Percentiles rank a stretch among this genome's conserved stretches.
Evolutionary conservation across 352 stramenopile species (phyloP).

Genomic region (Phytopythium kandeliae): DNA sequence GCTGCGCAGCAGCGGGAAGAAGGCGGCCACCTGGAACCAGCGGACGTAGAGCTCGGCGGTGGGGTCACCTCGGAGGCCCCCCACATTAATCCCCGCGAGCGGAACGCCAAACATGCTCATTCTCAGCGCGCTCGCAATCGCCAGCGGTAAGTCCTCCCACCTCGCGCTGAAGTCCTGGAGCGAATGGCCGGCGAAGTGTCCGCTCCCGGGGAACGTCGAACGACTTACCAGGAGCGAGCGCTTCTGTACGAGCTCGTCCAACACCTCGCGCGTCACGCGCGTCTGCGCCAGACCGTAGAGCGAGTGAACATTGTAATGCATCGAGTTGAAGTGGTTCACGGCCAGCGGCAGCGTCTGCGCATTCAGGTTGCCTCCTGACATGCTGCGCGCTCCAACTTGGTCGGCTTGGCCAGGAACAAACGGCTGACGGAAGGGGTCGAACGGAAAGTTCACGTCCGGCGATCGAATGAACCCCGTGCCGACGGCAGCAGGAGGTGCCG

Average conservation of each 20-base stretch:
- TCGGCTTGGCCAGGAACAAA: conserved; percentile 59
- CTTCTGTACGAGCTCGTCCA: conserved; percentile 45
- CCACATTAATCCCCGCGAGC: conserved; percentile 64
- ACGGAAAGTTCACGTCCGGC: conserved; percentile 62
- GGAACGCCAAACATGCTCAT: conserved; percentile 80
- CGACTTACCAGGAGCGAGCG: conserved; percentile 65
- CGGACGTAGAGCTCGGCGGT: conserved; percentile 72
- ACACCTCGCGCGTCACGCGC: conserved; percentile 34
- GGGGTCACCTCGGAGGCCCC: conserved; percentile 35
- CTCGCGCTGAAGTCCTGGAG: conserved; percentile 42
- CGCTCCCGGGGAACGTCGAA: conserved; percentile 64
- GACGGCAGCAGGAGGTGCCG: not conserved
- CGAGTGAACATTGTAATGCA: conserved; percentile 87
- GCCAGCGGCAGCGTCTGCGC: conserved; percentile 73
- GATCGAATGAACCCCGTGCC: conserved; percentile 55
- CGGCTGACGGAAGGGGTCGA: conserved; percentile 77
- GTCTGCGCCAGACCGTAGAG: conserved; percentile 72
- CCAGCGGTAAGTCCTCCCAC: conserved; percentile 75
- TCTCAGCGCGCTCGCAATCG: conserved; percentile 61
- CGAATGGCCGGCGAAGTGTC: conserved; percentile 59
- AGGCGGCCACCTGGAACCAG: conserved; percentile 77
- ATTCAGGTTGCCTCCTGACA: conserved; percentile 68
- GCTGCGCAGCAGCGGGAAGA: conserved; percentile 77
- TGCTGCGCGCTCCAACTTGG: not conserved
- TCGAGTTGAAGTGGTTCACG: conserved; percentile 49